Conservation (phyloP, 164 flowering plant species). For the Stephania japonica region DNA sequence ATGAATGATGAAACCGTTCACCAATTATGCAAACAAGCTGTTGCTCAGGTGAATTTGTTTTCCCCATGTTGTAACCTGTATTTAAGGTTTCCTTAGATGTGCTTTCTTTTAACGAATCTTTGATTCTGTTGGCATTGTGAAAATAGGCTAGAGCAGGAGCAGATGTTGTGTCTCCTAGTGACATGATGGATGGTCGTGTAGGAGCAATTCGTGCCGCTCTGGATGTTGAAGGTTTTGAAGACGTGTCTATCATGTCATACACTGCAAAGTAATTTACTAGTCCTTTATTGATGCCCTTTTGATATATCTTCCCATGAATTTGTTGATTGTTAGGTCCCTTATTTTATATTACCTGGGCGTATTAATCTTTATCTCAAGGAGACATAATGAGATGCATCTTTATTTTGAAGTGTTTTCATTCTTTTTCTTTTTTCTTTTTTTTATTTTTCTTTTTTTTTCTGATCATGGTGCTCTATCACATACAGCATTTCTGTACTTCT, state of each 20-base stretch:
- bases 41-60: slow-evolving; percentile 63
- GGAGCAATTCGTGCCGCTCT: slow-evolving; percentile 90
- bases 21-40: slow-evolving; percentile 94
- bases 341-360: background rate
- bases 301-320: background rate
- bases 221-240: slow-evolving; percentile 81
- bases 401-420: background rate
- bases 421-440: background rate
- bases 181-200: slow-evolving; percentile 99
- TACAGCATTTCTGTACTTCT: background rate
- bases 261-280: slow-evolving; percentile 71
- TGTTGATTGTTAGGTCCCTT: background rate
- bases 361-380: background rate
- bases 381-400: background rate
- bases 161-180: slow-evolving; percentile 97
- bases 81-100: background rate
- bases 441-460: background rate
- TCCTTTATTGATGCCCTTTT: background rate
- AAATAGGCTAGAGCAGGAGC: slow-evolving; percentile 95
- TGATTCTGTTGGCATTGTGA: slow-evolving; percentile 10
- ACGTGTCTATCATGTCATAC: slow-evolving; percentile 97
- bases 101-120: background rate
- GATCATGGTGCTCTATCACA: background rate
- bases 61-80: background rate
- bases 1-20: slow-evolving; percentile 98